phyloP scores from a whole-genome alignment of 2,329 filamentous ascomycete genomes.

The Fusarium marasasianum region DNA sequence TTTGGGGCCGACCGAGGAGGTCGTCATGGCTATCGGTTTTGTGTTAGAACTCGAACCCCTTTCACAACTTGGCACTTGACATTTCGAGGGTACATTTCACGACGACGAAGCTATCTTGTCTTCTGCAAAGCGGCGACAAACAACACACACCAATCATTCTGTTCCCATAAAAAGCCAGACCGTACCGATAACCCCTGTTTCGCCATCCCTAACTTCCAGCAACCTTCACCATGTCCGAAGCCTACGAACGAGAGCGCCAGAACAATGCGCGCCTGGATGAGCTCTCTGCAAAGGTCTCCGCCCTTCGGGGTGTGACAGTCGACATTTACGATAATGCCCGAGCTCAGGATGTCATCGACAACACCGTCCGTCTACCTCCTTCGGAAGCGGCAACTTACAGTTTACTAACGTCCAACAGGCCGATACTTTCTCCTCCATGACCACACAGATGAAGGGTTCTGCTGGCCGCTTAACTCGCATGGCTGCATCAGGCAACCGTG shows the following conservation, averaged over 20 bases:
- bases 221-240: conserved; percentile 70
- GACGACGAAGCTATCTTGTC: background rate
- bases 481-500: conserved; percentile 89
- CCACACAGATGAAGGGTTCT: conserved; percentile 82
- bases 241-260: conserved; percentile 84
- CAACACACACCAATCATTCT: background rate
- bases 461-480: conserved; percentile 85
- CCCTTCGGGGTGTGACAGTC: conserved; percentile 90
- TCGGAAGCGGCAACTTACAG: background rate
- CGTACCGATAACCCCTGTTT: conserved; percentile 5
- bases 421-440: conserved; percentile 92
- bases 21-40: conserved; percentile 23
- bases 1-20: conserved; percentile 9
- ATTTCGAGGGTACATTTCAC: background rate
- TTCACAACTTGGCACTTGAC: conserved; percentile 19
- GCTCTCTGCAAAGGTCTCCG: conserved; percentile 88
- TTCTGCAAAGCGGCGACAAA: background rate
- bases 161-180: background rate
- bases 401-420: conserved; percentile 59
- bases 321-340: conserved; percentile 98
- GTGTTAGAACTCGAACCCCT: conserved; percentile 29
- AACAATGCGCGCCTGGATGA: conserved; percentile 96
- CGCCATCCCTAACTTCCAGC: background rate
- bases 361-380: conserved; percentile 69
- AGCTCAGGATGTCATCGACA: conserved; percentile 87